Evolutionary conservation across 1,284 basidiomycete species (phyloP).

Genomic region (Puccinia horiana): DNA sequence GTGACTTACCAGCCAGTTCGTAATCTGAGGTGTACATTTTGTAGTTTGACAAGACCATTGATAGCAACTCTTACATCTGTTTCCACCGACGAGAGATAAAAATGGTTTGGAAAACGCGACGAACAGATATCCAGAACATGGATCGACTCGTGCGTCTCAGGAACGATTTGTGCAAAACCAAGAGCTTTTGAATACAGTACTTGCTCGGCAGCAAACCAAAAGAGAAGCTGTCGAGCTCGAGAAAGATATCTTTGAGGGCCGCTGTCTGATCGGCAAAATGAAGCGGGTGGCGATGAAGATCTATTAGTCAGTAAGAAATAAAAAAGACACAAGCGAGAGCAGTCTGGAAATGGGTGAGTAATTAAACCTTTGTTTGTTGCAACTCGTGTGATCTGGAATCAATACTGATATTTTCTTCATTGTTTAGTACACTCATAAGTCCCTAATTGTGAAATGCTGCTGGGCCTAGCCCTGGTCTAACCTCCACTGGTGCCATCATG

Average conservation of each 20-base stretch:
- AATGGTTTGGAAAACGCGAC: slow-evolving; percentile 87
- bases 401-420: slow-evolving; percentile 40
- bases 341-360: slow-evolving; percentile 52
- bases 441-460: slow-evolving; percentile 64
- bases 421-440: slow-evolving; percentile 52
- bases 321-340: slow-evolving; percentile 65
- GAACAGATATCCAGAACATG: slow-evolving; percentile 81
- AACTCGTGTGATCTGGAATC: neutral
- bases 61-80: slow-evolving; percentile 95
- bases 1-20: too few species aligned
- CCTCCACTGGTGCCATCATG: slow-evolving; percentile 61
- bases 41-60: slow-evolving; percentile 87
- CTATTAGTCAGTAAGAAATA: slow-evolving; percentile 70
- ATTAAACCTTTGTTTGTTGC: slow-evolving; percentile 57
- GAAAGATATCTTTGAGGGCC: slow-evolving; percentile 74
- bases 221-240: slow-evolving; percentile 67
- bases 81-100: slow-evolving; percentile 95
- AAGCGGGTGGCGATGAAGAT: slow-evolving; percentile 77
- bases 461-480: slow-evolving; percentile 59
- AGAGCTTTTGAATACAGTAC: slow-evolving; percentile 71
- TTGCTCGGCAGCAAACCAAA: slow-evolving; percentile 75
- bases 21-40: slow-evolving; percentile 45
- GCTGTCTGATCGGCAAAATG: slow-evolving; percentile 73
- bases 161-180: slow-evolving; percentile 72
- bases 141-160: slow-evolving; percentile 82